Conservation (phyloP, 495 filamentous ascomycete species). For the Podospora pseudopauciseta region DNA sequence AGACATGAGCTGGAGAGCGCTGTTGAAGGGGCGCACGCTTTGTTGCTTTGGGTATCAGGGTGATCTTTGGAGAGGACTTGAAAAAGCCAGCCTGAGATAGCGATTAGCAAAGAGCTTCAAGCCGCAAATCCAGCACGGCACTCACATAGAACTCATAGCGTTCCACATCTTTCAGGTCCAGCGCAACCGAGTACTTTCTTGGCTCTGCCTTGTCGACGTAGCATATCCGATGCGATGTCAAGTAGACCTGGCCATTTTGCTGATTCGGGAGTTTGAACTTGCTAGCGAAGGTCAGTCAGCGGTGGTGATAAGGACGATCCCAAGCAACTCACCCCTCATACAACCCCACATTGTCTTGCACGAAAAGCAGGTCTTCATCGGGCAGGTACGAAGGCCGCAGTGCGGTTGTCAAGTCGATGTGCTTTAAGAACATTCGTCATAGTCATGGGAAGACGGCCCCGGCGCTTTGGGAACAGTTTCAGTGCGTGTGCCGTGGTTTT, state of each 20-base stretch:
- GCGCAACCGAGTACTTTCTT: conserved; percentile 74
- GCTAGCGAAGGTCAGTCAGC: conserved; percentile 44
- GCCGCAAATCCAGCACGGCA: neutral
- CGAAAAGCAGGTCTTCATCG: conserved; percentile 87
- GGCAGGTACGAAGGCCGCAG: conserved; percentile 84
- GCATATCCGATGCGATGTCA: conserved; percentile 91
- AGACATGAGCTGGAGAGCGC: conserved; percentile 36
- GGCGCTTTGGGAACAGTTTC: conserved; percentile 1
- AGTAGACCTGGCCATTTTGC: conserved; percentile 92
- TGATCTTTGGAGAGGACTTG: conserved; percentile 93
- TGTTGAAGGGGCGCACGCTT: conserved; percentile 54
- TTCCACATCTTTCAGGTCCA: conserved; percentile 89
- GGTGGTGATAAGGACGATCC: neutral
- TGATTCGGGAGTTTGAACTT: conserved; percentile 94
- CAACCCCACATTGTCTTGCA: conserved; percentile 93
- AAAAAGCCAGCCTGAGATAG: conserved; percentile 74
- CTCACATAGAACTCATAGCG: conserved; percentile 83
- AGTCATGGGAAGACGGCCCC: conserved; percentile 30
- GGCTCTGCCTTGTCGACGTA: conserved; percentile 91
- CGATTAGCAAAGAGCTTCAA: neutral
- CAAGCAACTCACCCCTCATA: conserved; percentile 79
- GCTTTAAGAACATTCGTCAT: conserved; percentile 93
- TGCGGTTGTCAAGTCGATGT: conserved; percentile 90
- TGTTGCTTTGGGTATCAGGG: conserved; percentile 70
- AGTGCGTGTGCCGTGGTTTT: neutral